Evolutionary conservation across 352 stramenopile genomes (phyloP).

Genomic region (Chrysophaeum taylorii): DNA sequence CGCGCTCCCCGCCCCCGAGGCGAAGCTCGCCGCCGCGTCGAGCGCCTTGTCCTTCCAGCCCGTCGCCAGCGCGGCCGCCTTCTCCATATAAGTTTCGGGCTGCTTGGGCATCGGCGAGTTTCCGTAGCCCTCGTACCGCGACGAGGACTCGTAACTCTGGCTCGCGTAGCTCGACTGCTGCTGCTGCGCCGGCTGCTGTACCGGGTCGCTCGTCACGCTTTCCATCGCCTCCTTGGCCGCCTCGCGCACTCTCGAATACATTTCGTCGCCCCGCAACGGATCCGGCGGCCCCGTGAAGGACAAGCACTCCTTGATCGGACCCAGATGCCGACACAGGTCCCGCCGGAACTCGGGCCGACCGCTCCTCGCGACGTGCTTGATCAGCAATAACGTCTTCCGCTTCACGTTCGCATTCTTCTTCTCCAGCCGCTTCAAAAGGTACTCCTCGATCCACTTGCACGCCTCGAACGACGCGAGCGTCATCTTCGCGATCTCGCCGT

Average conservation of each 20-base stretch:
- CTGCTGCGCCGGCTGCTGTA: not conserved
- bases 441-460: slow-evolving; percentile 69
- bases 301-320: slow-evolving; percentile 77
- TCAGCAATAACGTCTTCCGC: slow-evolving; percentile 77
- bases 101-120: slow-evolving; percentile 39
- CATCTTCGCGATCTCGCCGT: slow-evolving; percentile 86
- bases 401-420: slow-evolving; percentile 91
- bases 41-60: not conserved
- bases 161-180: not conserved
- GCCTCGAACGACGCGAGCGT: slow-evolving; percentile 72
- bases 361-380: slow-evolving; percentile 61
- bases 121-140: slow-evolving; percentile 35
- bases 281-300: slow-evolving; percentile 77
- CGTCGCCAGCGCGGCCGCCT: slow-evolving; percentile 26
- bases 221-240: slow-evolving; percentile 86
- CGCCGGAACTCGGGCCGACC: slow-evolving; percentile 69
- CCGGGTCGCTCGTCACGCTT: slow-evolving; percentile 56
- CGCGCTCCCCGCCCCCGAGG: slow-evolving; percentile 32
- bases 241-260: slow-evolving; percentile 74
- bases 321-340: slow-evolving; percentile 65
- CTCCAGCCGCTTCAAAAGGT: slow-evolving; percentile 73
- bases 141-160: no score
- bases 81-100: slow-evolving; percentile 33
- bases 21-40: not conserved
- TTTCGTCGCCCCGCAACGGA: slow-evolving; percentile 82